phyloP scores from a whole-genome alignment of 306 rosid genomes.

The Rosa rugosa region DNA sequence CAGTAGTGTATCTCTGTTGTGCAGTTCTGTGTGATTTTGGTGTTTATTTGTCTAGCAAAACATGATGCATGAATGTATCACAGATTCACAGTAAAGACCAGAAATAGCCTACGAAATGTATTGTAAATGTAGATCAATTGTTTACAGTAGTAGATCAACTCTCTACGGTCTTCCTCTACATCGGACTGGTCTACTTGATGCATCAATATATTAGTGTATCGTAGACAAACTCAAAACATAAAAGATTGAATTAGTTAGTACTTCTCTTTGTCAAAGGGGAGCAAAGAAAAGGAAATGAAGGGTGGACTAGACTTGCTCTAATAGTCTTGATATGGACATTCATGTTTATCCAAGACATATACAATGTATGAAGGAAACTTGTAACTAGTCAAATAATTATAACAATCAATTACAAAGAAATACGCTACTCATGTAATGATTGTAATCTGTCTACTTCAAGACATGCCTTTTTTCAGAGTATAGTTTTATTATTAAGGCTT shows the following conservation, averaged over 20 bases:
- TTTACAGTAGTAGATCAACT: background rate
- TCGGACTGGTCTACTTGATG: background rate
- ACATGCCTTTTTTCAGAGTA: background rate
- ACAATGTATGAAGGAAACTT: background rate
- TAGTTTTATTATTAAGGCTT: background rate
- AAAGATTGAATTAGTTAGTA: background rate
- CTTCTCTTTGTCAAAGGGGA: background rate
- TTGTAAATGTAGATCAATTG: no score
- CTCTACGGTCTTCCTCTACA: background rate
- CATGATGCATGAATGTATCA: background rate
- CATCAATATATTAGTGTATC: background rate
- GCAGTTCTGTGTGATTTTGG: background rate
- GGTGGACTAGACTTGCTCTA: background rate
- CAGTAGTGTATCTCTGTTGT: background rate
- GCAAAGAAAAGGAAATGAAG: background rate
- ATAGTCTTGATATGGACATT: background rate
- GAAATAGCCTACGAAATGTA: no score
- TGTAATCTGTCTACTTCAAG: background rate
- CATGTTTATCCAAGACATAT: background rate
- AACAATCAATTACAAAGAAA: background rate
- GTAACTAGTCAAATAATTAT: background rate
- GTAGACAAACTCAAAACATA: background rate
- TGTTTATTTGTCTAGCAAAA: constrained; percentile 18
- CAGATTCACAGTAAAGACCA: background rate
- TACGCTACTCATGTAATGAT: background rate